Evolutionary conservation across 2,329 filamentous ascomycete genomes (phyloP).

Genomic region (Stenocarpella maydis): DNA sequence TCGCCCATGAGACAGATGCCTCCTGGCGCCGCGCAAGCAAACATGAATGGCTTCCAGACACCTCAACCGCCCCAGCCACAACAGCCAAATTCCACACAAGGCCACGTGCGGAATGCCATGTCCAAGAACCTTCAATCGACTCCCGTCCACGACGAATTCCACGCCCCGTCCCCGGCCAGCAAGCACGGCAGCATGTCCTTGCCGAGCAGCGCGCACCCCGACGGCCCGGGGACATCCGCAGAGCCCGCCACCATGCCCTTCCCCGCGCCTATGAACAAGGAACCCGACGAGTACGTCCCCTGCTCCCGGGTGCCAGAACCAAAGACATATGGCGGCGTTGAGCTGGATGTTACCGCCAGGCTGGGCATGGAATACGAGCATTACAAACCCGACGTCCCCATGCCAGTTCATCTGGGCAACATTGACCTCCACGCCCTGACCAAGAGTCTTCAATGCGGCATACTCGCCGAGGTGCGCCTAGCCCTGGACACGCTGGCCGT

Average conservation of each 20-base stretch:
- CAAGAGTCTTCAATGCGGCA: slow-evolving; percentile 87
- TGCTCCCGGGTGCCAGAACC: slow-evolving; percentile 51
- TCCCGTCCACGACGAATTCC: slow-evolving; percentile 51
- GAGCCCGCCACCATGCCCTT: slow-evolving; percentile 41
- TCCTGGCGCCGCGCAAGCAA: slow-evolving; percentile 56
- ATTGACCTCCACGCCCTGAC: slow-evolving; percentile 92
- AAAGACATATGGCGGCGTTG: slow-evolving; percentile 67
- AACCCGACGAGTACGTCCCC: slow-evolving; percentile 63
- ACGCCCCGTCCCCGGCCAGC: slow-evolving; percentile 55
- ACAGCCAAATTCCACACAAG: slow-evolving; percentile 50
- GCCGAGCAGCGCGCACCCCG: slow-evolving; percentile 47
- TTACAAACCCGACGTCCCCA: slow-evolving; percentile 78
- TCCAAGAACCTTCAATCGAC: slow-evolving; percentile 60
- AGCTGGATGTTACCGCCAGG: slow-evolving; percentile 69
- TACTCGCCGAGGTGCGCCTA: slow-evolving; percentile 87
- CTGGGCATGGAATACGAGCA: slow-evolving; percentile 73
- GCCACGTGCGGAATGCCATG: slow-evolving; percentile 60
- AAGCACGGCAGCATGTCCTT: slow-evolving; percentile 53
- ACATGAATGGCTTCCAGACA: slow-evolving; percentile 59
- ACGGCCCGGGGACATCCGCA: slow-evolving; percentile 40
- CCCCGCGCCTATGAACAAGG: slow-evolving; percentile 48
- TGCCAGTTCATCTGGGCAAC: slow-evolving; percentile 79
- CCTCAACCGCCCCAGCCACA: slow-evolving; percentile 53
- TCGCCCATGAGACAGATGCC: slow-evolving; percentile 56
- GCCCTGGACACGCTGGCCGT: slow-evolving; percentile 85